Percentiles rank a stretch among this genome's conserved stretches.
Evolutionary conservation across 1,284 basidiomycete genomes (phyloP).

Genomic region (Rhodotorula sp.): DNA sequence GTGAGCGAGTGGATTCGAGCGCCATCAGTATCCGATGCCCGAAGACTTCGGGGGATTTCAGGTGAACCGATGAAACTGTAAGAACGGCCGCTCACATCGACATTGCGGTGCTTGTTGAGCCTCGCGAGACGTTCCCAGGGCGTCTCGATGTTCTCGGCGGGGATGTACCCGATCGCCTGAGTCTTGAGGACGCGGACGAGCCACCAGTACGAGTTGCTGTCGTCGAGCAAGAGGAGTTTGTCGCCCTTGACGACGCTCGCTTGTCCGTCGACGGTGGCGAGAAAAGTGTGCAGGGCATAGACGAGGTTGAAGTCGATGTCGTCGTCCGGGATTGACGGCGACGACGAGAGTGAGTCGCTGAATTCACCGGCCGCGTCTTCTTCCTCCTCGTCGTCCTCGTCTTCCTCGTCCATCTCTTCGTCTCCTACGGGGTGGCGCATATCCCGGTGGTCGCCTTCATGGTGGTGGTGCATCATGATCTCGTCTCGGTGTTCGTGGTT

Average conservation of each 20-base stretch:
- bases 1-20: neutral
- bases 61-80: neutral
- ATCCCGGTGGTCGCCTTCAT: neutral
- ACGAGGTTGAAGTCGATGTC: conserved; percentile 87
- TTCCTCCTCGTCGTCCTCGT: conserved; percentile 24
- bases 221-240: conserved; percentile 88
- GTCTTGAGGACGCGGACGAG: conserved; percentile 93
- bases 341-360: conserved; percentile 59
- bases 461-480: neutral
- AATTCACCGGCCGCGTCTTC: conserved; percentile 43
- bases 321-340: conserved; percentile 81
- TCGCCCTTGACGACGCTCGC: conserved; percentile 96
- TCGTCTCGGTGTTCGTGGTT: neutral
- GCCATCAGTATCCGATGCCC: too few species aligned
- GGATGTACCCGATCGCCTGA: conserved; percentile 99
- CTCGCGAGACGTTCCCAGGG: conserved; percentile 93
- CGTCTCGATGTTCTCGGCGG: conserved; percentile 98
- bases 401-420: conserved; percentile 1
- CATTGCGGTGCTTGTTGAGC: conserved; percentile 95
- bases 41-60: too few species aligned
- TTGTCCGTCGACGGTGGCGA: conserved; percentile 93
- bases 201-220: conserved; percentile 98
- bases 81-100: conserved; percentile 67
- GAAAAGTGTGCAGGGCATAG: conserved; percentile 86
- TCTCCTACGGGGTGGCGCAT: too few species aligned